phyloP scores from a whole-genome alignment of 306 rosid genomes.

The Fragaria vesca region DNA sequence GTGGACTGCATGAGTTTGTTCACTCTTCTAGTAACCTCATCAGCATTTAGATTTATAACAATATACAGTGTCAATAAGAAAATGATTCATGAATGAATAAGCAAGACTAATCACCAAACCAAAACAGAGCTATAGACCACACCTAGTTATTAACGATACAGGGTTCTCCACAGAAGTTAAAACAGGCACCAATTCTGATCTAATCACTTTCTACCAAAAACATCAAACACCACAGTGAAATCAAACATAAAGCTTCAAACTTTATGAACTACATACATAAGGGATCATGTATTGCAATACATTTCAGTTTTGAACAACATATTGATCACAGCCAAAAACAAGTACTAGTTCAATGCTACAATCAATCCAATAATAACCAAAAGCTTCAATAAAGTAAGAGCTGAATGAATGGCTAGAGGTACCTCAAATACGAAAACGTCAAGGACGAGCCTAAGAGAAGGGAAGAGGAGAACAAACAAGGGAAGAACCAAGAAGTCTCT shows the following conservation, averaged over 20 bases:
- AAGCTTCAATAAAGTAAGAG: neutral
- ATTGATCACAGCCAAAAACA: neutral
- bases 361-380: neutral
- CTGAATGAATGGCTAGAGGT: neutral
- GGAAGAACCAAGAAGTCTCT: constrained; percentile 35
- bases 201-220: neutral
- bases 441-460: constrained; percentile 34
- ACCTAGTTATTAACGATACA: neutral
- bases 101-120: neutral
- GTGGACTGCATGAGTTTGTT: neutral
- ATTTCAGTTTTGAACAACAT: neutral
- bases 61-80: neutral
- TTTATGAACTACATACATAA: neutral
- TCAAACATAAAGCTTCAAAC: neutral
- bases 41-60: neutral
- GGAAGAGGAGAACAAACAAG: constrained; percentile 31
- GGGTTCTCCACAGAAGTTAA: neutral
- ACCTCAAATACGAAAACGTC: constrained; percentile 37
- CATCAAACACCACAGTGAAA: neutral
- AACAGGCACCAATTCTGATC: constrained; percentile 1
- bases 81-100: neutral
- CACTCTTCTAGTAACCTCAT: neutral
- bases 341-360: neutral
- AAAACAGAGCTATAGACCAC: neutral
- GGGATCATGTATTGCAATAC: neutral